phyloP scores from a whole-genome alignment of 2,329 filamentous ascomycete genomes.

The Neobulgaria alba region DNA sequence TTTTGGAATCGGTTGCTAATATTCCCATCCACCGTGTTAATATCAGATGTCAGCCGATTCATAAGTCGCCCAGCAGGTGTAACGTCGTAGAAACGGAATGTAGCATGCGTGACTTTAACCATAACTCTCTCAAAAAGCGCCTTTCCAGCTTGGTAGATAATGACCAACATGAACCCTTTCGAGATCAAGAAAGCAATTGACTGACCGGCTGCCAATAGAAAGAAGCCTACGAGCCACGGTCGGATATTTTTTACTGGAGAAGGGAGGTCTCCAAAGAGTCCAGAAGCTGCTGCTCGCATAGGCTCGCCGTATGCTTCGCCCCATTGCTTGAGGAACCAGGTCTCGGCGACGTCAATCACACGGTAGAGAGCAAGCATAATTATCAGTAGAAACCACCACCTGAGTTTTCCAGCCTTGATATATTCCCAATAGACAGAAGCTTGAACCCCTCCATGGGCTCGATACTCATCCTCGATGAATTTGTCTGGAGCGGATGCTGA shows the following conservation, averaged over 20 bases:
- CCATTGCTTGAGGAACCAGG: constrained; percentile 83
- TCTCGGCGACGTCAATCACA: constrained; percentile 54
- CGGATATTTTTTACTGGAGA: constrained; percentile 56
- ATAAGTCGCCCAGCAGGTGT: constrained; percentile 84
- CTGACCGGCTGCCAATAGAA: constrained; percentile 53
- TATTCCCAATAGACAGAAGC: constrained; percentile 75
- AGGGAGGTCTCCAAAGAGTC: constrained; percentile 47
- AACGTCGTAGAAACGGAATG: constrained; percentile 84
- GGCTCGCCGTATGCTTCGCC: constrained; percentile 60
- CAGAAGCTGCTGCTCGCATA: constrained; percentile 4
- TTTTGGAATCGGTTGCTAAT: constrained; percentile 65
- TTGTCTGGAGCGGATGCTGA: constrained; percentile 53
- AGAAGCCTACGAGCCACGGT: constrained; percentile 68
- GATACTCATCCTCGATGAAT: constrained; percentile 71
- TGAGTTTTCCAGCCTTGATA: constrained; percentile 68
- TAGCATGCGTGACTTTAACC: constrained; percentile 64
- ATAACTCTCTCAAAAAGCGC: constrained; percentile 67
- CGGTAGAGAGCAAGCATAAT: constrained; percentile 56
- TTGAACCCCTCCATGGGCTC: constrained; percentile 68
- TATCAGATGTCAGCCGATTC: constrained; percentile 86
- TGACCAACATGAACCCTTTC: constrained; percentile 62
- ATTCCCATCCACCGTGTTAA: constrained; percentile 82
- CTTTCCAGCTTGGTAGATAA: constrained; percentile 71
- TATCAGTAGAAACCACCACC: constrained; percentile 63
- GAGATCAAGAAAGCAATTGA: constrained; percentile 51